These are phyloP conservation scores for Plectranthus barbatus DNA, from an alignment of 257 asterid species.

Conservation along the genomic window DNA sequence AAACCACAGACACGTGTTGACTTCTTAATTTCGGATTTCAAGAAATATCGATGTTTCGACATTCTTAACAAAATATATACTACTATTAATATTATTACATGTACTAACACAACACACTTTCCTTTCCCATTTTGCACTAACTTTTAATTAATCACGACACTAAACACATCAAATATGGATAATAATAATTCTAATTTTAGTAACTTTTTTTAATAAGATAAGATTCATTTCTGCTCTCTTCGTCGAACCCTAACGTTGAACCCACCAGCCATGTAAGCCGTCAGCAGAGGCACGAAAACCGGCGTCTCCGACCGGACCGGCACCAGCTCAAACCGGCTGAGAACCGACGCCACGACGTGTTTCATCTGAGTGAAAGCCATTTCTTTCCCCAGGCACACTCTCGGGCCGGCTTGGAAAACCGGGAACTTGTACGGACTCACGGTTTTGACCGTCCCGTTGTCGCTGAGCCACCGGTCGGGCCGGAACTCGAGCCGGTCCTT, in stretches of 20 bases:
- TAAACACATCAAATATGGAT: no score
- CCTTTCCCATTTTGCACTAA: background rate
- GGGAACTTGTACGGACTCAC: conserved; percentile 59
- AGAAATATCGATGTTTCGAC: background rate
- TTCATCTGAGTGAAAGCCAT: conserved; percentile 84
- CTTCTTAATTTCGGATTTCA: background rate
- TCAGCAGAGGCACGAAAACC: conserved; percentile 42
- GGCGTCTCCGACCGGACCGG: conserved; percentile 33
- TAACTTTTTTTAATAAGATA: no score
- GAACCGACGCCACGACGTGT: conserved; percentile 47
- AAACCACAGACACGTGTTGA: background rate
- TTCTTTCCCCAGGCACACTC: conserved; percentile 78
- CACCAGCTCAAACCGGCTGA: conserved; percentile 36
- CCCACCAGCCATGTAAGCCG: conserved; percentile 65
- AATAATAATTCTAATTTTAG: no score
- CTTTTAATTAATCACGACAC: no score
- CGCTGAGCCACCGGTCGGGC: conserved; percentile 61
- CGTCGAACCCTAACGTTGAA: conserved; percentile 39
- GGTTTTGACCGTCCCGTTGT: conserved; percentile 15
- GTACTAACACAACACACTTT: background rate
- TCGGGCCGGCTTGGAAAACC: conserved; percentile 82
- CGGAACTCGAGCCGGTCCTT: conserved; percentile 46
- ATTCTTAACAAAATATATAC: background rate
- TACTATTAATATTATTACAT: background rate
- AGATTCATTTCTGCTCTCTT: background rate